Evolutionary conservation across 2,329 filamentous ascomycete genomes (phyloP).

Genomic region (Aspergillus caelatus): DNA sequence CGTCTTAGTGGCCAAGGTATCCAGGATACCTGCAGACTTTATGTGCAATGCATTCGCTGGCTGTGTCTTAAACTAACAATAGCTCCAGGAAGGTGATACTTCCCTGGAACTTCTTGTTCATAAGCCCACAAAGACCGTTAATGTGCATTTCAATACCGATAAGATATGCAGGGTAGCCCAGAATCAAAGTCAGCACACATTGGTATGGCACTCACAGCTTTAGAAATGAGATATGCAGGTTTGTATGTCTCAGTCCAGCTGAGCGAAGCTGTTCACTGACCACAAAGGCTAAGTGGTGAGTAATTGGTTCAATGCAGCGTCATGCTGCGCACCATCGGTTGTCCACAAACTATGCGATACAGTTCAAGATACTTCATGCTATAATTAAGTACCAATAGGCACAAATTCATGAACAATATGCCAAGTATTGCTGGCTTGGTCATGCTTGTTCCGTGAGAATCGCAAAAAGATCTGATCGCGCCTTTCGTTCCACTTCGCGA

Average conservation of each 20-base stretch:
- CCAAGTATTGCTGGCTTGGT: conserved; percentile 21
- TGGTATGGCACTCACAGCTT: neutral
- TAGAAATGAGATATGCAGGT: neutral
- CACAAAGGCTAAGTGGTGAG: neutral
- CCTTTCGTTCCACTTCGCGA: conserved; percentile 23
- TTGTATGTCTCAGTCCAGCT: neutral
- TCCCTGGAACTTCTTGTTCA: neutral
- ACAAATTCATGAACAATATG: conserved; percentile 24
- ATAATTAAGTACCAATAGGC: conserved; percentile 17
- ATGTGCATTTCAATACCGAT: neutral
- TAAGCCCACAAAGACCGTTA: neutral
- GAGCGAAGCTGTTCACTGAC: neutral
- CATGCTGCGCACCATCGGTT: neutral
- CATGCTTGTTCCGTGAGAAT: conserved; percentile 25
- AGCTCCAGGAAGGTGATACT: neutral
- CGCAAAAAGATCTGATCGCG: conserved; percentile 26
- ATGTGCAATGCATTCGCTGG: neutral
- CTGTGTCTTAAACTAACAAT: neutral
- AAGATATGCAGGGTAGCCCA: too few relatives aligned
- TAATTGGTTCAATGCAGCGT: neutral
- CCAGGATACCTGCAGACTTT: neutral
- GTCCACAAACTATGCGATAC: neutral
- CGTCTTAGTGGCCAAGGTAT: neutral
- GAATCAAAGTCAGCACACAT: too few relatives aligned
- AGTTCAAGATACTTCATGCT: neutral